These are phyloP conservation scores for Lactarius sanguifluus DNA, from an alignment of 768 basidiomycete genomes.

Conservation along the genomic window DNA sequence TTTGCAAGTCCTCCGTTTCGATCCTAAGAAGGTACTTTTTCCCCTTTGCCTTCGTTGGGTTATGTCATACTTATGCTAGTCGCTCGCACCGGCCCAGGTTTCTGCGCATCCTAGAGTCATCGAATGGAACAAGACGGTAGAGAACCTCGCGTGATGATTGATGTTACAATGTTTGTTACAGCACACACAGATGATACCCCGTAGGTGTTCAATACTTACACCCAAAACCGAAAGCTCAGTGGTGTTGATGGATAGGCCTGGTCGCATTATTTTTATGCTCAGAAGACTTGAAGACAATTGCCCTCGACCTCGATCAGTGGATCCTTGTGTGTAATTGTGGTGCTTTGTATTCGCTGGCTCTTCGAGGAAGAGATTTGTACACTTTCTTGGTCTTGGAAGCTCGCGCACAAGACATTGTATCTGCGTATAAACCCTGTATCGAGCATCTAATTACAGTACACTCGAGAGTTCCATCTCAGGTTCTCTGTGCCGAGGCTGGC, in stretches of 20 bases:
- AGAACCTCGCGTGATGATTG: constrained; percentile 12
- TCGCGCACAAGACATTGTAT: neutral
- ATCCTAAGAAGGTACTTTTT: constrained; percentile 46
- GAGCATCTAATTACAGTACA: neutral
- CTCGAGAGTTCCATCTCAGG: neutral
- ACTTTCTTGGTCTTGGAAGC: neutral
- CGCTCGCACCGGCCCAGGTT: constrained; percentile 34
- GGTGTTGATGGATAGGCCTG: constrained; percentile 3
- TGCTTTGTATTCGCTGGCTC: constrained; percentile 2
- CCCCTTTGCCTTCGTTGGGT: neutral
- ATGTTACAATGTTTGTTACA: neutral
- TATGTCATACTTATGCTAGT: neutral
- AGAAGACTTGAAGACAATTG: neutral
- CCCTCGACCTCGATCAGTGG: neutral
- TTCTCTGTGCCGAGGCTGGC: neutral
- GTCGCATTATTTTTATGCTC: neutral
- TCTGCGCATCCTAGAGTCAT: constrained; percentile 46
- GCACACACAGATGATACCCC: constrained; percentile 3
- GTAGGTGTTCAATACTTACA: constrained; percentile 7
- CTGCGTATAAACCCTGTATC: neutral
- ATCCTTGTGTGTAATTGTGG: neutral
- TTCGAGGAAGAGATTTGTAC: neutral
- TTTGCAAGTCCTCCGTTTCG: constrained; percentile 53
- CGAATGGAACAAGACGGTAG: constrained; percentile 43
- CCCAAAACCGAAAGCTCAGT: neutral